These are phyloP conservation scores for Dothidotthia symphoricarpi DNA, from an alignment of 2,329 filamentous ascomycete genomes.

Conservation along the genomic window DNA sequence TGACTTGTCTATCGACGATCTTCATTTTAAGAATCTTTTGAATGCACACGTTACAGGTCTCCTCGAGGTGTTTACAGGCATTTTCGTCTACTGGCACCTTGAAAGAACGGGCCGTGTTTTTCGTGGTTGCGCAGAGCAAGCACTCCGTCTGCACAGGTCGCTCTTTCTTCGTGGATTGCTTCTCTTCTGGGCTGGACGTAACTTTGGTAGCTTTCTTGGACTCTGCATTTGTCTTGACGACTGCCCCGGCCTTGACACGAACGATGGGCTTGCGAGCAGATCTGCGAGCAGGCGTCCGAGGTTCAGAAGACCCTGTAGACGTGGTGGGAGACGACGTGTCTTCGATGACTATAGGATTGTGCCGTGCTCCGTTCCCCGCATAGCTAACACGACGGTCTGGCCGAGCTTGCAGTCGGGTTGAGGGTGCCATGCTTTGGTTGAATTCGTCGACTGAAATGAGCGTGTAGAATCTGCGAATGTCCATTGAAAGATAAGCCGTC, in stretches of 20 bases:
- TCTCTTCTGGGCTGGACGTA: constrained; percentile 2
- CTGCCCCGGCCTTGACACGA: constrained; percentile 5
- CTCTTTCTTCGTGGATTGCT: constrained; percentile 2
- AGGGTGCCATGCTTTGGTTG: constrained; percentile 12
- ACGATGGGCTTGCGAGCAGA: background rate
- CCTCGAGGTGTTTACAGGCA: constrained; percentile 20
- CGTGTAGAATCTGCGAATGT: no score
- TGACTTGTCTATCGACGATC: constrained; percentile 12
- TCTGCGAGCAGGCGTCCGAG: background rate
- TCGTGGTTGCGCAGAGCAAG: constrained; percentile 14
- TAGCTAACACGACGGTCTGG: constrained; percentile 9
- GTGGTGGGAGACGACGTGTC: background rate
- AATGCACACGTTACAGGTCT: constrained; percentile 22
- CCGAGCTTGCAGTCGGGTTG: constrained; percentile 6
- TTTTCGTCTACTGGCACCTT: constrained; percentile 2
- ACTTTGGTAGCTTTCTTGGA: constrained; percentile 3
- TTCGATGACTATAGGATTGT: constrained; percentile 3
- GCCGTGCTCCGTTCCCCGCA: background rate
- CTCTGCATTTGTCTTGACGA: constrained; percentile 4
- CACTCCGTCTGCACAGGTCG: constrained; percentile 16
- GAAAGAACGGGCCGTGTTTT: constrained; percentile 12
- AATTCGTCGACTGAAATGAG: background rate
- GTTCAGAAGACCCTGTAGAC: background rate
- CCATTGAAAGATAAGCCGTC: no score
- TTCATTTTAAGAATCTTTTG: constrained; percentile 19